These are phyloP conservation scores for Balansia obtecta DNA, from an alignment of 2,329 filamentous ascomycete species.

Conservation along the genomic window DNA sequence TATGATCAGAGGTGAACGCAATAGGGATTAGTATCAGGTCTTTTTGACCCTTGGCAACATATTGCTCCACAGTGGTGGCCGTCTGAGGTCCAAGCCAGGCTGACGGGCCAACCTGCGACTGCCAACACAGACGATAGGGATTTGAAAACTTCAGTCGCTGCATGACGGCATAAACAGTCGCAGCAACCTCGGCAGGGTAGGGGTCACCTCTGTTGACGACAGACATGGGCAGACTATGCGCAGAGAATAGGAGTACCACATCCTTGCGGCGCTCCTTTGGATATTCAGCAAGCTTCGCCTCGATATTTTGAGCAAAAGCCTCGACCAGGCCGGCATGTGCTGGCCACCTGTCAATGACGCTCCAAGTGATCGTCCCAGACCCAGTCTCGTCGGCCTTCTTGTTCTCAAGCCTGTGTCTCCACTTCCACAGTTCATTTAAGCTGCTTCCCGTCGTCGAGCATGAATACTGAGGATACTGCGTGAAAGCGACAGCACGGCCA, in stretches of 20 bases:
- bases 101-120: constrained; percentile 91
- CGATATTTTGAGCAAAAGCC: constrained; percentile 85
- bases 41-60: constrained; percentile 82
- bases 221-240: constrained; percentile 91
- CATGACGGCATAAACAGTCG: constrained; percentile 96
- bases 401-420: constrained; percentile 77
- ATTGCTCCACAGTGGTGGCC: constrained; percentile 72
- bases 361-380: constrained; percentile 77
- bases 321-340: constrained; percentile 82
- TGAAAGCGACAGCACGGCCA: constrained; percentile 92
- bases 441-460: constrained; percentile 96
- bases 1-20: constrained; percentile 97
- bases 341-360: constrained; percentile 96
- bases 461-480: constrained; percentile 96
- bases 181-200: constrained; percentile 89
- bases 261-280: constrained; percentile 66
- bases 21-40: constrained; percentile 89
- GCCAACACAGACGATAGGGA: constrained; percentile 91
- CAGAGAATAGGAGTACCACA: constrained; percentile 84
- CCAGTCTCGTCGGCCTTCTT: constrained; percentile 43
- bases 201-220: constrained; percentile 94
- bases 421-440: constrained; percentile 96
- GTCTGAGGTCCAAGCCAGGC: constrained; percentile 96
- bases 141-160: constrained; percentile 76
- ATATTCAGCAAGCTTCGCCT: constrained; percentile 72